Conservation (phyloP, 2,329 filamentous ascomycete genomes). For the Aspergillus luchuensis region DNA sequence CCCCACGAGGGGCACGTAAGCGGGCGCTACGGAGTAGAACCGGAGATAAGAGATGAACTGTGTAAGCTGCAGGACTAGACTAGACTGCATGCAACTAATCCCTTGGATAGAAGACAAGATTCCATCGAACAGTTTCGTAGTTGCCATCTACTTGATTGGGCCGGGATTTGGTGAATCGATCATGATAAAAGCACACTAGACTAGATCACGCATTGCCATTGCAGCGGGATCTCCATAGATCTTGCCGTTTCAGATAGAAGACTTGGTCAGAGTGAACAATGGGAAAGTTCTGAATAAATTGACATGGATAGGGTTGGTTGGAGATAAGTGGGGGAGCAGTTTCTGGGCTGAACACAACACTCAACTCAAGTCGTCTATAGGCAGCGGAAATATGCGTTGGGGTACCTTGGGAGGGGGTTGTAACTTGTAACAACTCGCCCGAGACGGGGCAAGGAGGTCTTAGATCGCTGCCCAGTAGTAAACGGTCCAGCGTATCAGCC, state of each 20-base stretch:
- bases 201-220: not conserved
- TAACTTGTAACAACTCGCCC: no score
- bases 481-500: not conserved
- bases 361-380: not conserved
- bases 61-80: not conserved
- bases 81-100: not conserved
- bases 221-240: not conserved
- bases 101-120: not conserved
- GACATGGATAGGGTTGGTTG: no score
- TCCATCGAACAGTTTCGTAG: not conserved
- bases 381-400: not conserved
- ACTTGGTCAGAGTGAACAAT: no score
- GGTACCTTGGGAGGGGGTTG: not conserved
- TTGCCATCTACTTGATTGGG: not conserved
- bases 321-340: no score
- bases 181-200: no score
- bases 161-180: not conserved
- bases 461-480: not conserved
- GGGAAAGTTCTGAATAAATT: no score
- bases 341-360: no score
- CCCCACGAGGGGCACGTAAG: not conserved
- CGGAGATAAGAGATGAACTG: not conserved
- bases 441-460: no score
- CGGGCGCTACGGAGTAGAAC: not conserved
- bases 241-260: not conserved